phyloP scores from a whole-genome alignment of 352 stramenopile species.

The Phytophthora foliorum region DNA sequence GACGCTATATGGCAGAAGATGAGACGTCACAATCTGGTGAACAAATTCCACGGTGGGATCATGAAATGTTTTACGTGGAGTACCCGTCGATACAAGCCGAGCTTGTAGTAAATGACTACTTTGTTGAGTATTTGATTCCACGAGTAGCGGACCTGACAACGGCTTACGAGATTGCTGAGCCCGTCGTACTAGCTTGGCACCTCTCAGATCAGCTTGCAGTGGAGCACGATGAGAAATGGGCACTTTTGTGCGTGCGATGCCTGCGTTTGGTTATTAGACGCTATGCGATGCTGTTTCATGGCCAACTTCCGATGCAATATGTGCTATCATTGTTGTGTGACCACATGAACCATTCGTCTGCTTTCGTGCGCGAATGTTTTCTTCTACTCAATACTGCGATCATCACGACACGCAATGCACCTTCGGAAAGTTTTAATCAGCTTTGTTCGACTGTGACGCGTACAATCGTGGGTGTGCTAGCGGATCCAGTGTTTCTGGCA shows the following conservation, averaged over 20 bases:
- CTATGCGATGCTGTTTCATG: constrained; percentile 85
- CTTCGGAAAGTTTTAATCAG: constrained; percentile 72
- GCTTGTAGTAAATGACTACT: constrained; percentile 85
- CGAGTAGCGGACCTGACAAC: constrained; percentile 70
- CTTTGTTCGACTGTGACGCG: constrained; percentile 56
- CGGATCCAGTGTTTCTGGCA: constrained; percentile 62
- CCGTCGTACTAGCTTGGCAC: constrained; percentile 83
- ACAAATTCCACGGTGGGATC: constrained; percentile 64
- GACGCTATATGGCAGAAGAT: constrained; percentile 20
- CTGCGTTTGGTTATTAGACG: constrained; percentile 76
- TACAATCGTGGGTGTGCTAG: constrained; percentile 68
- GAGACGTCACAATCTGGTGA: constrained; percentile 22
- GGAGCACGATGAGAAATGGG: constrained; percentile 69
- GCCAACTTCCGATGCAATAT: constrained; percentile 69
- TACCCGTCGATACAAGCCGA: constrained; percentile 81
- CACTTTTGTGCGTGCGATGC: constrained; percentile 69
- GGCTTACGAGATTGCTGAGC: constrained; percentile 77
- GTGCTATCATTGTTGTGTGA: constrained; percentile 56
- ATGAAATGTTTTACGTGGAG: constrained; percentile 86
- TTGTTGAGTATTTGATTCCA: constrained; percentile 80
- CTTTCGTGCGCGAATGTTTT: constrained; percentile 82
- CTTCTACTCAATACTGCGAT: constrained; percentile 80
- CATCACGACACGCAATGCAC: constrained; percentile 67
- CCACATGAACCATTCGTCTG: constrained; percentile 66
- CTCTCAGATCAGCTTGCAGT: constrained; percentile 76